Evolutionary conservation across 169 alveolate species (phyloP), one percentile per base, ranked within the genome.

Genomic region (Plasmodium inui): DNA sequence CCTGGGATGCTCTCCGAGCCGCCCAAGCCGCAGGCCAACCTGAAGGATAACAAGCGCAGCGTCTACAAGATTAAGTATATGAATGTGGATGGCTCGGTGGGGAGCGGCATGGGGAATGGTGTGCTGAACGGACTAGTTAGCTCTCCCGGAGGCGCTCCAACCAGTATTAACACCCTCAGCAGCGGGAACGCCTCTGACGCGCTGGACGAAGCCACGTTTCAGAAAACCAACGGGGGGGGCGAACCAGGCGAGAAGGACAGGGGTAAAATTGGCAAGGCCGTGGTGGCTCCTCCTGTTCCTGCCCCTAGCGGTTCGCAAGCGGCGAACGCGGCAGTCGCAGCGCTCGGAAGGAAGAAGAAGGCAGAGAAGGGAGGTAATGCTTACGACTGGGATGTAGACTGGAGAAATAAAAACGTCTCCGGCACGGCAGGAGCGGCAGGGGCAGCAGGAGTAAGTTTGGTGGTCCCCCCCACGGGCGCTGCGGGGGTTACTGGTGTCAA

Each of bases 301-400:
- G 39, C 91, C 14, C 53, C 92, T 14, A 19, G 12, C 14, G 14
- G 72, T 70, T 53, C 19, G 26, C 44, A 28, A 9, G n/a, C 26
- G 44, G 32, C 73, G 39, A 28, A 28, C 3, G n/a, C 26, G 44
- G 32, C 73, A 26, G 2, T 32, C 37, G 17, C 22, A 32, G 41
- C 50, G 83, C 73, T 10, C 7, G 30, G 76, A n/a, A 83, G 79
- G 28, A 85, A 85, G 55, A 85, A 85, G 67, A 76, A 85, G 67
- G 8, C 28, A 17, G 93, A 55, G 41, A 55, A 73, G 39, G 73
- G 17, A 3, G 55, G 34, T 9, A 85, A 85, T 74, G 86, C 80
- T 1, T 85, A 85, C 44, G 86, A 85, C 30, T 85, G 93, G 93
- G 93, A 85, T 30, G 80, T 85, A 2, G 93, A 85, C 28, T 85